Conservation (phyloP, 2,329 filamentous ascomycete species). For the Talaromyces funiculosus region DNA sequence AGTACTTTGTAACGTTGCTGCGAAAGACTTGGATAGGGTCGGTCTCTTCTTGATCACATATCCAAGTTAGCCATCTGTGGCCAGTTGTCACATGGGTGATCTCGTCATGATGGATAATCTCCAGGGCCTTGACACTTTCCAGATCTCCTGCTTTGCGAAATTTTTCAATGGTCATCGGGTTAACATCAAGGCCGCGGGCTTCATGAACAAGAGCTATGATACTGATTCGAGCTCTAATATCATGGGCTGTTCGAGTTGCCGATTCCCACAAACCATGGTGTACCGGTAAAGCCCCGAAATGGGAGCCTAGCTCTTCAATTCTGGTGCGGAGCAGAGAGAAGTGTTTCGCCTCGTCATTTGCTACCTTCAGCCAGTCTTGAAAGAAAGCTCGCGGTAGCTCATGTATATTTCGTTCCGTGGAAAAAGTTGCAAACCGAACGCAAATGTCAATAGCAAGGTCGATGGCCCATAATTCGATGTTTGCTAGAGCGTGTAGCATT, state of each 20-base stretch:
- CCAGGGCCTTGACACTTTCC: conserved; percentile 40
- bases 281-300: conserved; percentile 42
- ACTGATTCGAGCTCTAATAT: conserved; percentile 43
- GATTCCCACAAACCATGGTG: conserved; percentile 45
- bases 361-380: conserved; percentile 46
- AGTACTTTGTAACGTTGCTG: conserved; percentile 39
- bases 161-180: conserved; percentile 45
- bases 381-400: conserved; percentile 42
- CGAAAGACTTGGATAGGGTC: conserved; percentile 44
- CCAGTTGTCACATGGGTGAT: conserved; percentile 47
- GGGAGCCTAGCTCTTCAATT: conserved; percentile 42
- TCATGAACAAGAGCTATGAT: conserved; percentile 47
- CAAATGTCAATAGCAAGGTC: conserved; percentile 46
- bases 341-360: conserved; percentile 45
- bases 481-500: conserved; percentile 46
- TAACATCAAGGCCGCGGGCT: conserved; percentile 44
- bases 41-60: conserved; percentile 41
- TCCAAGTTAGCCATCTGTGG: conserved; percentile 45
- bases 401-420: conserved; percentile 25
- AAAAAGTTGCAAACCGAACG: conserved; percentile 42
- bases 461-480: conserved; percentile 47
- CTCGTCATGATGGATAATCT: conserved; percentile 45
- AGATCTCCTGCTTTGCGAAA: conserved; percentile 38
- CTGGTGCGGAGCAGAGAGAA: conserved; percentile 43
- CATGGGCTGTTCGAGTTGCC: conserved; percentile 38